phyloP scores from a whole-genome alignment of 2,329 filamentous ascomycete genomes.

The Pseudopyricularia cyperi region DNA sequence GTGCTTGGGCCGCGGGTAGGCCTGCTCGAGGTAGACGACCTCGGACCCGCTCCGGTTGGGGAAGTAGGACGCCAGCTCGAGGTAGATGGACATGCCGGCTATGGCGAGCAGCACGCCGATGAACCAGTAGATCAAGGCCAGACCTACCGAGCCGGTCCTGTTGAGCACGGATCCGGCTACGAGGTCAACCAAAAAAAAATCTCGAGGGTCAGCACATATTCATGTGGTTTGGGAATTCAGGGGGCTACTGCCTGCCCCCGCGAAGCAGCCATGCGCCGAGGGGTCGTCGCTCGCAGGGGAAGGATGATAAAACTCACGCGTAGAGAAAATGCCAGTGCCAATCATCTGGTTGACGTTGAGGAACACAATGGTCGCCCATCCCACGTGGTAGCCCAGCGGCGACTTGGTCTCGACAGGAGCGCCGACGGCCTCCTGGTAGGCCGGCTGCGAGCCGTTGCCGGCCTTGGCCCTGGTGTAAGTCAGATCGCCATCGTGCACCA shows the following conservation, averaged over 20 bases:
- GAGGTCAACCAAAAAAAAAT: neutral
- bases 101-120: conserved; percentile 47
- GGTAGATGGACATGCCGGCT: conserved; percentile 43
- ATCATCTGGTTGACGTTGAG: conserved; percentile 51
- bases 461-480: conserved; percentile 23
- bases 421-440: conserved; percentile 41
- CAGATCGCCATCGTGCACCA: conserved; percentile 24
- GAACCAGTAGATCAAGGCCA: conserved; percentile 51
- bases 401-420: conserved; percentile 47
- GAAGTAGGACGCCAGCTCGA: conserved; percentile 53
- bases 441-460: conserved; percentile 10
- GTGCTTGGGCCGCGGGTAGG: conserved; percentile 49
- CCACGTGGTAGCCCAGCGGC: conserved; percentile 47
- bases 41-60: conserved; percentile 53
- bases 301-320: too few species aligned
- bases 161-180: conserved; percentile 43
- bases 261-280: too few species aligned
- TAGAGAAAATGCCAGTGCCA: conserved; percentile 49
- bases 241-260: too few species aligned
- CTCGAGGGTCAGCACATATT: neutral
- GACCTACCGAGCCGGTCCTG: conserved; percentile 47
- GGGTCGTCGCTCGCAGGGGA: too few species aligned
- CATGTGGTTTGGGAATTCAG: neutral
- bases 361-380: conserved; percentile 40
- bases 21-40: conserved; percentile 56